These are phyloP conservation scores for Colletotrichum siamense DNA, from an alignment of 2,329 filamentous ascomycete species.

Conservation along the genomic window DNA sequence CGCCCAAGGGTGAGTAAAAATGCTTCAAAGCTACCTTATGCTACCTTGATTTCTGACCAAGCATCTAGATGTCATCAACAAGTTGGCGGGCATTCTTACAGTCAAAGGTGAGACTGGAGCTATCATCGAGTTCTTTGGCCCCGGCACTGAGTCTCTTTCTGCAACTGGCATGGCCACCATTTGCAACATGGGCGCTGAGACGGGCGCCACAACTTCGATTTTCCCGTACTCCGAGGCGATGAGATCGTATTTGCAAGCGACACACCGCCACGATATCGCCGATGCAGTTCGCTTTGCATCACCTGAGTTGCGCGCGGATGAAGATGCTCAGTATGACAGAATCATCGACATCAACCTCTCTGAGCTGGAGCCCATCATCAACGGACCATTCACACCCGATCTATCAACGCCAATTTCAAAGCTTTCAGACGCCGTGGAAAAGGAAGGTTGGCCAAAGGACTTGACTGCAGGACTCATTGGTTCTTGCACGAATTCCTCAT, in stretches of 20 bases:
- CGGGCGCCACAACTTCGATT: conserved; percentile 71
- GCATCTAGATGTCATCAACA: conserved; percentile 68
- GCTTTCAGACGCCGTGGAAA: conserved; percentile 76
- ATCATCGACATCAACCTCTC: conserved; percentile 77
- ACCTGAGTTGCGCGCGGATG: background rate
- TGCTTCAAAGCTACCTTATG: background rate
- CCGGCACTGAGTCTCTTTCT: conserved; percentile 71
- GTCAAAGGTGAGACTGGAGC: conserved; percentile 82
- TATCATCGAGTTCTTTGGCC: conserved; percentile 66
- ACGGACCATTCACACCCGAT: conserved; percentile 81
- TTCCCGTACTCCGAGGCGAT: conserved; percentile 84
- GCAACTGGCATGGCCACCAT: conserved; percentile 79
- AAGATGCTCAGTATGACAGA: conserved; percentile 69
- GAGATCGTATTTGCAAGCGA: conserved; percentile 77
- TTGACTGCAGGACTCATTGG: conserved; percentile 80
- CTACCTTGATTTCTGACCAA: background rate
- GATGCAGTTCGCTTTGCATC: conserved; percentile 70
- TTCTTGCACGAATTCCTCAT: conserved; percentile 72
- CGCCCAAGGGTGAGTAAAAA: conserved; percentile 59
- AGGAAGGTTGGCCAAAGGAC: conserved; percentile 78
- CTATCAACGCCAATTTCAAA: conserved; percentile 79
- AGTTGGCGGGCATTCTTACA: conserved; percentile 78
- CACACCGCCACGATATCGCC: conserved; percentile 73
- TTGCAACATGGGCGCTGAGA: conserved; percentile 54
- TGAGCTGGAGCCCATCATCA: conserved; percentile 78